Conservation (phyloP, 2,329 filamentous ascomycete species). For the Trichoderma koningiopsis region DNA sequence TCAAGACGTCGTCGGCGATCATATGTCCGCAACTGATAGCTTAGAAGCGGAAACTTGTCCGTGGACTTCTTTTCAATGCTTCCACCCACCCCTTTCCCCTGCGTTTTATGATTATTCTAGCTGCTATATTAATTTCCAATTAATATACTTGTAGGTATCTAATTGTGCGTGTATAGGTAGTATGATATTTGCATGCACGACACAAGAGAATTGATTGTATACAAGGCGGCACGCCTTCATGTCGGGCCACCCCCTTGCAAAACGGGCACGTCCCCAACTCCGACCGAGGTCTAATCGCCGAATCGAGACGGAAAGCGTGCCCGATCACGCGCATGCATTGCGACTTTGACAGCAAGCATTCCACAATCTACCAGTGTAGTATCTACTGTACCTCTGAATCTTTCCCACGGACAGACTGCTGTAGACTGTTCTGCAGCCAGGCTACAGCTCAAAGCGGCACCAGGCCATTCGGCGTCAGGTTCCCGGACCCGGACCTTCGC, state of each 20-base stretch:
- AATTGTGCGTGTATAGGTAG: not conserved
- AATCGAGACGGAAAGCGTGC: not conserved
- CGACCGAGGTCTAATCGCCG: not conserved
- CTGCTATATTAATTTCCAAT: not conserved
- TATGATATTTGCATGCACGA: not conserved
- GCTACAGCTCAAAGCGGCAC: not conserved
- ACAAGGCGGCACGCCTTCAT: not conserved
- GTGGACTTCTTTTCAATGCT: not conserved
- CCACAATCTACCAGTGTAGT: not conserved
- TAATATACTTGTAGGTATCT: not conserved
- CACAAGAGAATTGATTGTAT: not conserved
- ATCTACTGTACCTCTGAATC: not conserved
- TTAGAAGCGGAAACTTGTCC: not conserved
- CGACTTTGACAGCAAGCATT: not conserved
- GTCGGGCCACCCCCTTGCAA: not conserved
- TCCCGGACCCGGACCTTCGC: slow-evolving; percentile 14
- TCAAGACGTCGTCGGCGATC: not conserved
- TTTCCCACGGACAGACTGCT: not conserved
- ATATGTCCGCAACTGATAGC: not conserved
- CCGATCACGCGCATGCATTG: not conserved
- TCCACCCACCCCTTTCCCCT: not conserved
- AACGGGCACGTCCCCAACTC: not conserved
- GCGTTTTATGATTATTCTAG: not conserved
- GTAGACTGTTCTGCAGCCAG: not conserved
- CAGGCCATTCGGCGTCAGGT: not conserved